Evolutionary conservation across 805 yeast species (phyloP).

Genomic region (Metschnikowia cerradonensis): DNA sequence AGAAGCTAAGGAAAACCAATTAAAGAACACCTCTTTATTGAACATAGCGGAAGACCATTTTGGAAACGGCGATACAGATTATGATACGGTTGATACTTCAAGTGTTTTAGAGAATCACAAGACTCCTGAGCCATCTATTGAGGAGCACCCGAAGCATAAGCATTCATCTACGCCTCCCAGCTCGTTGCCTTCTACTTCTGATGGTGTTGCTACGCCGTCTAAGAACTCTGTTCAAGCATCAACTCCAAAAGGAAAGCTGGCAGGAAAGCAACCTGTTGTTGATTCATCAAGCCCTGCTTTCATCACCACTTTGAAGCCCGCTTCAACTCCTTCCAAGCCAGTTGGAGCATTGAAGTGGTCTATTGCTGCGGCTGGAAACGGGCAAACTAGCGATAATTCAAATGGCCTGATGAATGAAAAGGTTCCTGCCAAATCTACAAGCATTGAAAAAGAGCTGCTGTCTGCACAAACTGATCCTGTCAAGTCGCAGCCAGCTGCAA

Average conservation of each 20-base stretch:
- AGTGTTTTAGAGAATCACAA: conserved; percentile 1
- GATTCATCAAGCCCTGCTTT: conserved; percentile 38
- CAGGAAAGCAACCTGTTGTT: conserved; percentile 12
- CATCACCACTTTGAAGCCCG: conserved; percentile 48
- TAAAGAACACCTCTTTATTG: conserved; percentile 9
- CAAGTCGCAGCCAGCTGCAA: background rate
- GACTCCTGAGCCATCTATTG: conserved; percentile 2
- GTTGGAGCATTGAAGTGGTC: conserved; percentile 55
- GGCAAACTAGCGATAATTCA: conserved; percentile 8
- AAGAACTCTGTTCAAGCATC: conserved; percentile 1
- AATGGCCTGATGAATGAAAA: conserved; percentile 3
- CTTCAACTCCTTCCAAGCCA: conserved; percentile 51
- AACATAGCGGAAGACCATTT: conserved; percentile 5
- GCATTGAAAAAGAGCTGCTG: background rate
- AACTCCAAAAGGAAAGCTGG: conserved; percentile 15
- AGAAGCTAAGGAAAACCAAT: conserved; percentile 18
- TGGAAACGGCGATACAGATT: background rate
- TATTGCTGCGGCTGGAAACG: conserved; percentile 45
- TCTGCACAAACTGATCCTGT: background rate
- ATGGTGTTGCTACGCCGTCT: conserved; percentile 4
- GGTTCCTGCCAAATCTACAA: background rate
- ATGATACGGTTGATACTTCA: background rate
- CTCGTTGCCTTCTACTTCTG: background rate
- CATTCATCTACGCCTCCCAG: background rate
- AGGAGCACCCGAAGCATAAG: background rate